A percentile compares a stretch with the other conserved stretches of the same genome.
Evolutionary conservation across 257 asterid genomes (phyloP).

Genomic region (Linderniella brevidens): DNA sequence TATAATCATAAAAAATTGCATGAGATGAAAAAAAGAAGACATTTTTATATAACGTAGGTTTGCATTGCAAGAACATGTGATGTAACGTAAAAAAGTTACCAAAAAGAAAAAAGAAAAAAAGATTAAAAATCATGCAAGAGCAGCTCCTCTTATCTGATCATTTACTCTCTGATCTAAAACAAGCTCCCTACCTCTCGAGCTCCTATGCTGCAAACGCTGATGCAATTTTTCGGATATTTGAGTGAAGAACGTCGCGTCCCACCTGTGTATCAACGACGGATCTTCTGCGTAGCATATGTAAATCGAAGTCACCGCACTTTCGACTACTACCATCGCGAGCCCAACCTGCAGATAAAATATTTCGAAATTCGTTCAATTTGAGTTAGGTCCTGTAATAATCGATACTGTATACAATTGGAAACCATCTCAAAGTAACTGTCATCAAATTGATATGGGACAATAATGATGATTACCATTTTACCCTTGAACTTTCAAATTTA

Average conservation of each 20-base stretch:
- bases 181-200: conserved; percentile 49
- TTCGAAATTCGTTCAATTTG: background rate
- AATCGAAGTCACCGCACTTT: conserved; percentile 92
- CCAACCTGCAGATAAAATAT: conserved; percentile 52
- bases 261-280: conserved; percentile 58
- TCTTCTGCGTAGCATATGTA: conserved; percentile 87
- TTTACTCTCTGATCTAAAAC: conserved; percentile 40
- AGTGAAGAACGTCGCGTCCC: conserved; percentile 68
- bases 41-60: no score
- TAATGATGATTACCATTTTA: no score
- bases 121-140: conserved; percentile 13
- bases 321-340: conserved; percentile 82
- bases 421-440: no score
- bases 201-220: conserved; percentile 84
- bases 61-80: no score
- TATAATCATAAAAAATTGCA: no score
- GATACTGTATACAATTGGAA: no score
- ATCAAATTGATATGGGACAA: no score
- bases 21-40: no score
- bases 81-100: no score
- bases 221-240: conserved; percentile 74
- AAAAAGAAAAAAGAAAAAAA: no score
- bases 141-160: conserved; percentile 33
- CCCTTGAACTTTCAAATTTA: no score
- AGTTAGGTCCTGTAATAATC: no score